Base-by-base conservation (phyloP, 2,329 filamentous ascomycete genomes). In the Fusarium succisae region DNA sequence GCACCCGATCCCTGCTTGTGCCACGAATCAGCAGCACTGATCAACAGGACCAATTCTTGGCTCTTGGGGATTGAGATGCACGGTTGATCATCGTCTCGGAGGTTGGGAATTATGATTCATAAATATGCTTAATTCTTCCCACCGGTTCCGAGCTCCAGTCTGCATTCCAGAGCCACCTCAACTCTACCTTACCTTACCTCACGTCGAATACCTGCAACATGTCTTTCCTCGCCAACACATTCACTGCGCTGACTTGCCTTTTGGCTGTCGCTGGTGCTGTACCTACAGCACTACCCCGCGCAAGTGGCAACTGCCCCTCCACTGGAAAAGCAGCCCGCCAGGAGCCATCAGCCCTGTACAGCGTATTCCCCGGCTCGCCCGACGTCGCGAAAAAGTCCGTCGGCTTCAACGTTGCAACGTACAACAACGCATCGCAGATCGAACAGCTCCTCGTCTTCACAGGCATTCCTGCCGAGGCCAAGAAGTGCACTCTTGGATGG, bases 401-500 rank as follows among this genome's bases (percentile, higher is more conserved):
- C n/a, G 73, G 70, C 24, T 60, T 77, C 28, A 75, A 79, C n/a
- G 43, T 79, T 20, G 78, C 79, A 35, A 70, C 77, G 37, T 78
- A 67, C 61, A 59, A 72, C 66, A 76, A 76, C 48, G 58, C 57
- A 20, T 78, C 80, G 3, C 69, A 75, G 39, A 55, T 77, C 3
- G 79, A 82, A 69, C 82, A 83, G 51, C 77, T 81, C 4, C 71
- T 76, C 26, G 70, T 80, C 35, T 83, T 83, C 77, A 62, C 50
- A 13, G 79, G 78, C 9, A 77, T 83, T 59, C 81, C 82, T 0
- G 43, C 78, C 0, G 30, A 63, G 1, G 81, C 81, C 14, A 79
- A 75, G 57, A 50, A 56, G 5, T 83, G 82, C 76, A 44, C 44
- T 7, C 69, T 83, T n/a, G 66, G 69, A 18, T 83, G 82, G 82